These are phyloP conservation scores for Anaeramoeba flamelloides DNA, from an alignment of 78 protist species.

Conservation along the genomic window DNA sequence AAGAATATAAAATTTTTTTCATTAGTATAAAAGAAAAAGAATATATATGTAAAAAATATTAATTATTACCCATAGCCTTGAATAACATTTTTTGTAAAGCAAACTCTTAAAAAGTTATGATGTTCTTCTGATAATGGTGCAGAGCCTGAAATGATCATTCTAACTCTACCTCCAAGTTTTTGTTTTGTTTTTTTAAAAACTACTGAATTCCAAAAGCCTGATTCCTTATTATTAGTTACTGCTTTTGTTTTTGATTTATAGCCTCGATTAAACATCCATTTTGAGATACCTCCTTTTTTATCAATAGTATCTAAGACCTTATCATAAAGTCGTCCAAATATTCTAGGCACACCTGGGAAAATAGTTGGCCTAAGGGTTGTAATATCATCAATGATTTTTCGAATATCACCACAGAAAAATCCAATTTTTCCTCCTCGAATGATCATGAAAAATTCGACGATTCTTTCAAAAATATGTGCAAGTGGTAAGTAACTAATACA, in stretches of 20 bases:
- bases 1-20: too few species aligned
- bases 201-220: not conserved
- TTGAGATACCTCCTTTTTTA: not conserved
- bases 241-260: not conserved
- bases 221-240: not conserved
- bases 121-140: not conserved
- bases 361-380: not conserved
- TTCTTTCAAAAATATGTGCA: not conserved
- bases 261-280: not conserved
- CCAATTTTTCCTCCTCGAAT: not conserved
- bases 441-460: not conserved
- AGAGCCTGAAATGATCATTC: not conserved
- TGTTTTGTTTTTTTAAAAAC: not conserved
- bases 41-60: too few species aligned
- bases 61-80: not conserved
- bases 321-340: not conserved
- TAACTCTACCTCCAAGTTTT: not conserved
- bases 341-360: not conserved
- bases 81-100: not conserved
- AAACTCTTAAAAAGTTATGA: not conserved
- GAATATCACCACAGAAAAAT: not conserved
- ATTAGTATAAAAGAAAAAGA: too few species aligned
- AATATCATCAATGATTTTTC: not conserved
- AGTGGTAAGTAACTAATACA: not conserved
- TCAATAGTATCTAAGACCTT: not conserved